Base-by-base conservation (phyloP, 805 yeast species). In the Cyberlindnera lachancei region DNA sequence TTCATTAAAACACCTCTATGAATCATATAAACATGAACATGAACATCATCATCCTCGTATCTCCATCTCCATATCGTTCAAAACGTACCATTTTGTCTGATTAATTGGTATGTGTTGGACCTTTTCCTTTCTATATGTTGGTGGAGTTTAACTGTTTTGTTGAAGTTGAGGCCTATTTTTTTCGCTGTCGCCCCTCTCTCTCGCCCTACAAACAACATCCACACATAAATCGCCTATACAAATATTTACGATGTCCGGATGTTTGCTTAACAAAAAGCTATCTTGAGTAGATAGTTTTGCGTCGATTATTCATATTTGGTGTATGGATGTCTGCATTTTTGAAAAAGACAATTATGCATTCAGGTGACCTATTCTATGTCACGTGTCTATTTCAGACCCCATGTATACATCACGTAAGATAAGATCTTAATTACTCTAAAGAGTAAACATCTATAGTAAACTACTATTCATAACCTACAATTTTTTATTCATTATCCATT, bases 1-100 rank as follows among this genome's bases (percentile, higher is more conserved):
- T 8, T 7, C 7, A 19, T 10, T 8, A 7, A 19, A 19, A 7
- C 21, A 8, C 21, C 10, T 8, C 21, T 19, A 7, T 7, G 21
- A 8, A 8, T 10, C 21, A 8, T 19, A 7, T 19, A 8, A 7
- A 19, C 10, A 19, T 10, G 21, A 7, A 8, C 10, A 10, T 7
- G 10, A 19, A 19, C 7, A 8, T 19, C 21, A 7, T 19, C 21
- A 19, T 10, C 10, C 21, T 19, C 7, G 21, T 19, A 19, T 19
- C 21, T 8, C 7, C 10, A 19, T 10, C 21, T 19, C 21, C 21
- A 19, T 19, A 19, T 19, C 21, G 21, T 10, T 19, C 10, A 19
- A 19, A 31, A 63, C 72, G 53, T 66, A 66, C 72, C 72, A 66
- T 66, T 60, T 66, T 66, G 65, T 44, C 47, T 50, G 45, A 46